These are phyloP conservation scores for Aethionema arabicum DNA, from an alignment of 345 rosid genomes.

Conservation along the genomic window DNA sequence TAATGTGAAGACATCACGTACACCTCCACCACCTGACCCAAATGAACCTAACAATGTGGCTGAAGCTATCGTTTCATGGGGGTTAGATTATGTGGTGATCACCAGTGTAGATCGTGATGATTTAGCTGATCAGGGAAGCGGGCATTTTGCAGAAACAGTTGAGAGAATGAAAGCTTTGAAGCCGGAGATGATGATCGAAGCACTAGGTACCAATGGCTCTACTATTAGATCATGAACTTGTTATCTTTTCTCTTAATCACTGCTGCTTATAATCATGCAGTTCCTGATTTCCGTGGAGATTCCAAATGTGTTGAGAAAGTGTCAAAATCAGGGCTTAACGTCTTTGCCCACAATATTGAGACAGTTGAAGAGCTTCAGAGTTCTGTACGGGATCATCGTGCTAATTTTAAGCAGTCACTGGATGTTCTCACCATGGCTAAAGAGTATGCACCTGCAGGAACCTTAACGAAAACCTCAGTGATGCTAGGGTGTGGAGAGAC, in stretches of 20 bases:
- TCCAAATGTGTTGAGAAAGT: conserved; percentile 77
- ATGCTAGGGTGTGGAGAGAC: conserved; percentile 99
- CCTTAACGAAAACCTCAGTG: conserved; percentile 88
- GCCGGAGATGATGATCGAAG: conserved; percentile 87
- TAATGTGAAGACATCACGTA: conserved; percentile 91
- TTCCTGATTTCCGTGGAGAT: conserved; percentile 97
- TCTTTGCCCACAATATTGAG: conserved; percentile 96
- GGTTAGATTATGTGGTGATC: conserved; percentile 86
- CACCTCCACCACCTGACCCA: conserved; percentile 93
- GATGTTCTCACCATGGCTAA: conserved; percentile 90
- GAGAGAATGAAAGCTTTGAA: conserved; percentile 75
- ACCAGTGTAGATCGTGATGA: conserved; percentile 95
- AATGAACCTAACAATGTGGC: conserved; percentile 90
- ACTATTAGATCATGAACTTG: neutral
- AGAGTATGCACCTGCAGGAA: conserved; percentile 69
- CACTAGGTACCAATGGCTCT: conserved; percentile 53
- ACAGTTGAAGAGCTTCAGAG: conserved; percentile 96
- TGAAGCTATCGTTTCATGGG: conserved; percentile 97
- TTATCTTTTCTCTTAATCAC: neutral
- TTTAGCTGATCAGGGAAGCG: conserved; percentile 83
- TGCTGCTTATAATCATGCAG: conserved; percentile 40
- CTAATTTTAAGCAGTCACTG: conserved; percentile 92
- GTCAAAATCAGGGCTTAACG: conserved; percentile 83
- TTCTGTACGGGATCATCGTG: conserved; percentile 85
- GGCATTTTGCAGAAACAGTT: conserved; percentile 77